These are phyloP conservation scores for Persicaria tinctoria DNA, from an alignment of 148 eudicot genomes.

Conservation along the genomic window DNA sequence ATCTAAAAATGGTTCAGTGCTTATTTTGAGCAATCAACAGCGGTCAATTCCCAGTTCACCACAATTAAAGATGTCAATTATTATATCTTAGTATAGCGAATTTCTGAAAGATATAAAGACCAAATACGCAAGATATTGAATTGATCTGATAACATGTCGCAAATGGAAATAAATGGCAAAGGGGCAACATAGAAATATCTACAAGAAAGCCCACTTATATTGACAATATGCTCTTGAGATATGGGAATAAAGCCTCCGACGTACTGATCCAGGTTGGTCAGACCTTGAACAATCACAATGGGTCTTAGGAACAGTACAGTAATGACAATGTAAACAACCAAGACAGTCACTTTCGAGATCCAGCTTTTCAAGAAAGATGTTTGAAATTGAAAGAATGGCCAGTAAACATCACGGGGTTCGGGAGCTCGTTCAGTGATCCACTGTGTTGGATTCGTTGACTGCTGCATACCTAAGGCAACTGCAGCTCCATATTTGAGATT, in stretches of 20 bases:
- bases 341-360: slow-evolving; percentile 52
- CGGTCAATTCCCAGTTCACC: background rate
- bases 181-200: background rate
- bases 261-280: slow-evolving; percentile 59
- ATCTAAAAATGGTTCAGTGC: background rate
- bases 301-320: slow-evolving; percentile 65
- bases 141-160: background rate
- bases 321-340: slow-evolving; percentile 34
- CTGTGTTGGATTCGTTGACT: slow-evolving; percentile 69
- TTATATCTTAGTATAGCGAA: background rate
- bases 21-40: background rate
- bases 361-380: slow-evolving; percentile 60
- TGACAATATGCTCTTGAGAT: slow-evolving; percentile 42
- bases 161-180: background rate
- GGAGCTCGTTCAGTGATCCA: too few relatives aligned
- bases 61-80: background rate
- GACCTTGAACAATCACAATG: slow-evolving; percentile 79
- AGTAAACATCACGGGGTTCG: slow-evolving; percentile 74
- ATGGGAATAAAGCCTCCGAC: slow-evolving; percentile 62
- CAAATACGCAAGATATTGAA: background rate
- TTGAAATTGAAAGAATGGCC: slow-evolving; percentile 71
- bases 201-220: slow-evolving; percentile 35
- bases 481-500: slow-evolving; percentile 75
- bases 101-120: too few relatives aligned
- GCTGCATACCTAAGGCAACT: slow-evolving; percentile 53